phyloP scores from a whole-genome alignment of 257 asterid genomes.

The Jaltomata sinuosa region DNA sequence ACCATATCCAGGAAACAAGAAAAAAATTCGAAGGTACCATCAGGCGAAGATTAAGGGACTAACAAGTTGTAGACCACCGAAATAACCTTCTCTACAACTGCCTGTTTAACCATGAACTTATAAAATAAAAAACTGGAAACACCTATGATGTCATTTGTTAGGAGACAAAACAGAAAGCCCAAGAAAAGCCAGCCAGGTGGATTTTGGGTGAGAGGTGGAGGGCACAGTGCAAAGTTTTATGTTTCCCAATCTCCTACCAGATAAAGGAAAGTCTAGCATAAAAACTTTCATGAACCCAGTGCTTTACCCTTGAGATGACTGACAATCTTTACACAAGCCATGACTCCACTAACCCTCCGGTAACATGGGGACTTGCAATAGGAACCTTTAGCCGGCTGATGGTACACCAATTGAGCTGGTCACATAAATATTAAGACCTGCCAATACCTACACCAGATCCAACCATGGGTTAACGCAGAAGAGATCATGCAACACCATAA shows the following conservation, averaged over 20 bases:
- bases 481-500: background rate
- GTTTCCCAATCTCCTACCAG: background rate
- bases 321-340: conserved; percentile 51
- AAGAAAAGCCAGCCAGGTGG: background rate
- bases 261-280: background rate
- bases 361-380: conserved; percentile 47
- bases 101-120: background rate
- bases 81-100: background rate
- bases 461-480: background rate
- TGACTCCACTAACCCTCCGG: conserved; percentile 62
- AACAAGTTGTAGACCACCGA: background rate
- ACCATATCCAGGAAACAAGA: background rate
- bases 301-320: conserved; percentile 49
- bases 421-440: background rate
- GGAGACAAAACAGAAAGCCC: background rate
- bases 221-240: background rate
- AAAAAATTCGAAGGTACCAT: background rate
- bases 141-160: background rate
- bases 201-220: background rate
- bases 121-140: background rate
- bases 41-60: background rate
- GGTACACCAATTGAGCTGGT: background rate
- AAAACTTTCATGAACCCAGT: background rate
- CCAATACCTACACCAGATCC: conserved; percentile 8
- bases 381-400: background rate